Conservation (phyloP, 768 basidiomycete species). For the Lactarius hatsudake region DNA sequence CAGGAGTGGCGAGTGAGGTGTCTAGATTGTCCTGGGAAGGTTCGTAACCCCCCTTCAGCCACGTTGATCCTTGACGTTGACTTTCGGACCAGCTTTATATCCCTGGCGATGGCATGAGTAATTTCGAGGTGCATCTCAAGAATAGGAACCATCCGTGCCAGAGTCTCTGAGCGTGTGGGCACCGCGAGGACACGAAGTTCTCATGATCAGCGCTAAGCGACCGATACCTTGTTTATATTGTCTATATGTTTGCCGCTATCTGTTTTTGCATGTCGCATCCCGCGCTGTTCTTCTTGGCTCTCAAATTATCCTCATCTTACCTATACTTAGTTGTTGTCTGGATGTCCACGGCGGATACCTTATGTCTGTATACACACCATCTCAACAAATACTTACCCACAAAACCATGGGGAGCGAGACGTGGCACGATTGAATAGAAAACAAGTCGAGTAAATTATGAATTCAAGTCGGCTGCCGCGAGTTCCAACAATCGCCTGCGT, state of each 20-base stretch:
- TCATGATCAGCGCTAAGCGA: conserved; percentile 23
- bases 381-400: background rate
- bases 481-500: conserved; percentile 17
- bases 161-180: conserved; percentile 58
- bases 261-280: conserved; percentile 24
- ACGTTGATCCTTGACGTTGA: conserved; percentile 9
- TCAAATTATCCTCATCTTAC: conserved; percentile 25
- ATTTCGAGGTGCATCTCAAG: conserved; percentile 91
- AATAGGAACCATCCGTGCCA: conserved; percentile 76
- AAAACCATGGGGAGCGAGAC: background rate
- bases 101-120: conserved; percentile 42
- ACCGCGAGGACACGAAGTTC: conserved; percentile 21
- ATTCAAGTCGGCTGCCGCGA: conserved; percentile 12
- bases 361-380: conserved; percentile 25
- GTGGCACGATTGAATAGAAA: conserved; percentile 14
- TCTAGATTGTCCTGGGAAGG: conserved; percentile 91
- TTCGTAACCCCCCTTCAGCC: conserved; percentile 34
- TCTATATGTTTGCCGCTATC: conserved; percentile 27
- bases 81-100: conserved; percentile 19
- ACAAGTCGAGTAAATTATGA: background rate
- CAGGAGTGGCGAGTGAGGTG: conserved; percentile 93
- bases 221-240: conserved; percentile 24
- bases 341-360: conserved; percentile 25
- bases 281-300: conserved; percentile 20
- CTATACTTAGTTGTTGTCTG: conserved; percentile 26